Evolutionary conservation across 805 yeast genomes (phyloP).

Genomic region (Wickerhamiella sergipiensis): DNA sequence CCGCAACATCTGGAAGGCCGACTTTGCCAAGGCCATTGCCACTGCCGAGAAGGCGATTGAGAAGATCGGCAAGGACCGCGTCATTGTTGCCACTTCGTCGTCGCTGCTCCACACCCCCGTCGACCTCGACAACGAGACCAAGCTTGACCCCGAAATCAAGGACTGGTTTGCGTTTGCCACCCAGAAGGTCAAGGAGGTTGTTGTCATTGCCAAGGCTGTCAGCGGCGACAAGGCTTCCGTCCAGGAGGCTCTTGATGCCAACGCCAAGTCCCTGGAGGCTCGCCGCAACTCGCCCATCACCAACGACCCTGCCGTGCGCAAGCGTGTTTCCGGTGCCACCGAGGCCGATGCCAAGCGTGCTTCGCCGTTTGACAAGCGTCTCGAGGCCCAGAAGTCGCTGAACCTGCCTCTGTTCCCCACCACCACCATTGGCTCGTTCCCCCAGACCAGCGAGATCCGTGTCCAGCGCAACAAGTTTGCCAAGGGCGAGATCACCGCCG

Average conservation of each 20-base stretch:
- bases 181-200: conserved; percentile 89
- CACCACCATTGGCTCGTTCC: conserved; percentile 99
- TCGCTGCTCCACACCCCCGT: conserved; percentile 98
- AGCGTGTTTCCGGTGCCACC: conserved; percentile 63
- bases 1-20: conserved; percentile 99
- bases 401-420: conserved; percentile 99
- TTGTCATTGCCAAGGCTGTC: conserved; percentile 73
- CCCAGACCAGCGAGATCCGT: conserved; percentile 99
- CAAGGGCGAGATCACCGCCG: conserved; percentile 92
- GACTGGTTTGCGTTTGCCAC: conserved; percentile 98
- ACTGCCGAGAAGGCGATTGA: conserved; percentile 70
- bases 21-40: conserved; percentile 72
- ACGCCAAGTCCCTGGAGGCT: conserved; percentile 72
- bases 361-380: conserved; percentile 75
- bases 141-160: conserved; percentile 80
- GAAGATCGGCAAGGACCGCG: conserved; percentile 65
- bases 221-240: conserved; percentile 61
- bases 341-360: conserved; percentile 64
- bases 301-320: conserved; percentile 80
- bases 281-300: conserved; percentile 81
- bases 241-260: conserved; percentile 62
- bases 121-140: conserved; percentile 82
- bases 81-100: conserved; percentile 86
- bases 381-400: conserved; percentile 75
- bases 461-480: conserved; percentile 94